A percentile compares a stretch with the other conserved stretches of the same genome.
Evolutionary conservation across 192 early-diverging fungal genomes (phyloP).

Genomic region (Funneliformis mosseae): DNA sequence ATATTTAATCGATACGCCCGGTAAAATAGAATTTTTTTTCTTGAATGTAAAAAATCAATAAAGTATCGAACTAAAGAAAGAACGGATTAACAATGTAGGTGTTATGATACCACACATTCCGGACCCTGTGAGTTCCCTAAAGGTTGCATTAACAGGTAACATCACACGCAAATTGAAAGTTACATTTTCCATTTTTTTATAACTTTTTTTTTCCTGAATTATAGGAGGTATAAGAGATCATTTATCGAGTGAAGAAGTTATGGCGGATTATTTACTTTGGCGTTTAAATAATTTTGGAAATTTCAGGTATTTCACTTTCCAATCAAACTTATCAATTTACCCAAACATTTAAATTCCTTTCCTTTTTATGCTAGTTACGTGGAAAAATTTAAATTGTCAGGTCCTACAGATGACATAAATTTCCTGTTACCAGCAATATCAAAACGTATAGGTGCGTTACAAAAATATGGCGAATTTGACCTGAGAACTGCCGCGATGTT

Average conservation of each 20-base stretch:
- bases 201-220: neutral
- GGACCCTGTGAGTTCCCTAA: constrained; percentile 80
- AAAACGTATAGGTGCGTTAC: constrained; percentile 65
- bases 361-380: constrained; percentile 49
- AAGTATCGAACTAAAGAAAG: too few species aligned
- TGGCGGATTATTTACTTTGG: constrained; percentile 92
- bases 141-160: constrained; percentile 84
- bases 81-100: constrained; percentile 34
- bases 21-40: neutral
- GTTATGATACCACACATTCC: constrained; percentile 89
- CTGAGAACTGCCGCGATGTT: constrained; percentile 65
- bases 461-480: constrained; percentile 68
- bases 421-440: constrained; percentile 68
- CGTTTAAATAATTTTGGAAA: constrained; percentile 68
- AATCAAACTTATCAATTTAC: too few species aligned
- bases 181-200: too few species aligned
- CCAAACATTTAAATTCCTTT: too few species aligned
- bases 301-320: constrained; percentile 45
- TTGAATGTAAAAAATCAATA: neutral
- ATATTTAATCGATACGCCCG: constrained; percentile 93
- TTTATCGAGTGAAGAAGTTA: constrained; percentile 75
- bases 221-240: constrained; percentile 79
- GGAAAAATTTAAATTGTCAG: constrained; percentile 53
- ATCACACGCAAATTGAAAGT: neutral
- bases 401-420: constrained; percentile 72